Evolutionary conservation across 495 filamentous ascomycete species (phyloP).

Genomic region (Penicillium herquei): DNA sequence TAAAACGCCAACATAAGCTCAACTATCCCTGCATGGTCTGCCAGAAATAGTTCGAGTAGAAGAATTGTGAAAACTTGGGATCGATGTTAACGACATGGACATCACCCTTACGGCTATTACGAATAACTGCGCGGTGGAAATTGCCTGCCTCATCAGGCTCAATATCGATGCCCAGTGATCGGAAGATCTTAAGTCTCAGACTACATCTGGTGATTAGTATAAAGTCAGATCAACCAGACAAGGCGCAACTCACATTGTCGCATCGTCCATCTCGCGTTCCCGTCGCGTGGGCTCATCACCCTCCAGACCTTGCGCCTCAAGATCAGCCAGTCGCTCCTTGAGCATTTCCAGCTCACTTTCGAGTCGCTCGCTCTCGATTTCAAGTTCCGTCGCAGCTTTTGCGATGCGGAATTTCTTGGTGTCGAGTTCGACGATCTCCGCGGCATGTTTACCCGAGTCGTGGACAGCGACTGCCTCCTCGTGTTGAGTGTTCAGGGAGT

Average conservation of each 20-base stretch:
- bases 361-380: conserved; percentile 87
- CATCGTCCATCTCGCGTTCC: conserved; percentile 62
- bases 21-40: conserved; percentile 62
- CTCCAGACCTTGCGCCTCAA: conserved; percentile 78
- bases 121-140: conserved; percentile 81
- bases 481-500: conserved; percentile 67
- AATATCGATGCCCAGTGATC: conserved; percentile 85
- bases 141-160: conserved; percentile 78
- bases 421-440: conserved; percentile 78
- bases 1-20: conserved; percentile 18
- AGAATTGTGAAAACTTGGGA: conserved; percentile 83
- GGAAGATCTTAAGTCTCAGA: conserved; percentile 85
- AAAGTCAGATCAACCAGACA: not conserved
- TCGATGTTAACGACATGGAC: conserved; percentile 95
- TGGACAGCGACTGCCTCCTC: conserved; percentile 66
- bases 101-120: conserved; percentile 84
- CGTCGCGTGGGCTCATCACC: conserved; percentile 54
- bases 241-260: conserved; percentile 43
- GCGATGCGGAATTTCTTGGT: conserved; percentile 93
- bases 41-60: conserved; percentile 98
- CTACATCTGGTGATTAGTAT: conserved; percentile 34
- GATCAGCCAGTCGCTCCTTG: conserved; percentile 69
- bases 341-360: conserved; percentile 77
- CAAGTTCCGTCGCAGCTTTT: conserved; percentile 81
- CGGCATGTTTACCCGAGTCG: conserved; percentile 73